These are phyloP conservation scores for Flaveria ramosissima DNA, from an alignment of 129 eudicot species.

Conservation along the genomic window DNA sequence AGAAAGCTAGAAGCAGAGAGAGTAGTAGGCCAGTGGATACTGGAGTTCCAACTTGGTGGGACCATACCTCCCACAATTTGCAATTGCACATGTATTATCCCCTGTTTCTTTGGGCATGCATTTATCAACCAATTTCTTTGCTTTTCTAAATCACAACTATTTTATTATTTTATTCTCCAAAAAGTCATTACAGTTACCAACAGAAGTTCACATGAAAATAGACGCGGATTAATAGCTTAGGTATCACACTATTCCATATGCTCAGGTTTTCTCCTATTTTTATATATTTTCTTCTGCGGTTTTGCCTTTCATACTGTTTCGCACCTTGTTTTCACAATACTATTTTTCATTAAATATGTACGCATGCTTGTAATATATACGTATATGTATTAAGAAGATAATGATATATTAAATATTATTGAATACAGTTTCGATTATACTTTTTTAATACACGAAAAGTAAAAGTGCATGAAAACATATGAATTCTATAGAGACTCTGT, in stretches of 20 bases:
- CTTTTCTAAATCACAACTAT: neutral
- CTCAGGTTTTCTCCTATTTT: conserved; percentile 1
- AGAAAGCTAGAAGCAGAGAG: neutral
- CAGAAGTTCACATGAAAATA: conserved; percentile 35
- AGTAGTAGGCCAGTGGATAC: neutral
- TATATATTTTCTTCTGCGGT: conserved; percentile 25
- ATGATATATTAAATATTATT: too few relatives aligned
- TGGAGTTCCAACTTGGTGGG: conserved; percentile 33
- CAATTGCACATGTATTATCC: conserved; percentile 30
- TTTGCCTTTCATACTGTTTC: conserved; percentile 21
- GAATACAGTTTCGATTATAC: too few relatives aligned
- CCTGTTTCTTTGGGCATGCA: conserved; percentile 29
- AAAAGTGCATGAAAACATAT: too few relatives aligned
- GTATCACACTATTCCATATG: conserved; percentile 37
- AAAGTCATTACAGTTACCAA: conserved; percentile 39
- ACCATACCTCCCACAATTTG: conserved; percentile 23
- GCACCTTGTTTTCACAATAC: conserved; percentile 28
- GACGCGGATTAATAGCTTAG: conserved; percentile 28
- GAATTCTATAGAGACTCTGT: too few relatives aligned
- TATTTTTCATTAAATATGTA: neutral
- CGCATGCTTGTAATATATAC: neutral
- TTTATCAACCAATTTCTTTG: conserved; percentile 20
- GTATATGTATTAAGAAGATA: too few relatives aligned
- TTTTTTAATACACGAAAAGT: too few relatives aligned
- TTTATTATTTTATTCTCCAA: conserved; percentile 17